These are phyloP conservation scores for Verbena officinalis DNA, from an alignment of 257 asterid species.

Conservation along the genomic window DNA sequence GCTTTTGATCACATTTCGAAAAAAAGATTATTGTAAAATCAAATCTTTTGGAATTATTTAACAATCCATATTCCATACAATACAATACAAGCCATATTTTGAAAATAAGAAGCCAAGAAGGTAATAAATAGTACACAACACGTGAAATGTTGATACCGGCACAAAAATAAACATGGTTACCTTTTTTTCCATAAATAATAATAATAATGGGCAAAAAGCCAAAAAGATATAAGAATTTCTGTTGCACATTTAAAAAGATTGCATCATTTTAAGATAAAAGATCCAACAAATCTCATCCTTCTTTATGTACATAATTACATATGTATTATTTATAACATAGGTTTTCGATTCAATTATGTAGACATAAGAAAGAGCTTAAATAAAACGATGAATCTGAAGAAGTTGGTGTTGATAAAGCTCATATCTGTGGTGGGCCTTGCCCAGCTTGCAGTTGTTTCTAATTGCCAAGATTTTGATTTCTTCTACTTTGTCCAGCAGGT, in stretches of 20 bases:
- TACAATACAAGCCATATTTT: too few species aligned
- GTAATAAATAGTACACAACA: too few species aligned
- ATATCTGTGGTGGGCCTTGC: slow-evolving; percentile 25
- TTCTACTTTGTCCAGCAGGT: slow-evolving; percentile 53
- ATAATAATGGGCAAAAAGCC: background rate
- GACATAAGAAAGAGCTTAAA: background rate
- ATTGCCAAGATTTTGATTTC: slow-evolving; percentile 41
- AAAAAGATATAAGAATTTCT: background rate
- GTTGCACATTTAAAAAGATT: background rate
- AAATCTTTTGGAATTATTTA: too few species aligned
- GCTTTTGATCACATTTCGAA: too few species aligned
- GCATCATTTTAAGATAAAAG: background rate
- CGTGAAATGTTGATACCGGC: too few species aligned
- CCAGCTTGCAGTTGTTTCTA: slow-evolving; percentile 25
- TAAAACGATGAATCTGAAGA: slow-evolving; percentile 18
- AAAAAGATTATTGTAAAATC: too few species aligned
- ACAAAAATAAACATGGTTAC: too few species aligned
- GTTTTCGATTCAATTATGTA: background rate
- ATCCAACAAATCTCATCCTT: background rate
- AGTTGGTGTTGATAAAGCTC: slow-evolving; percentile 21
- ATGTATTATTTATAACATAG: background rate
- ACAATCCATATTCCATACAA: too few species aligned
- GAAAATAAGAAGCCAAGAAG: too few species aligned
- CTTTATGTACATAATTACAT: background rate
- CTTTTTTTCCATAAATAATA: too few species aligned